Conservation (phyloP, 176 grass and related monocot genomes). For the Themeda triandra region DNA sequence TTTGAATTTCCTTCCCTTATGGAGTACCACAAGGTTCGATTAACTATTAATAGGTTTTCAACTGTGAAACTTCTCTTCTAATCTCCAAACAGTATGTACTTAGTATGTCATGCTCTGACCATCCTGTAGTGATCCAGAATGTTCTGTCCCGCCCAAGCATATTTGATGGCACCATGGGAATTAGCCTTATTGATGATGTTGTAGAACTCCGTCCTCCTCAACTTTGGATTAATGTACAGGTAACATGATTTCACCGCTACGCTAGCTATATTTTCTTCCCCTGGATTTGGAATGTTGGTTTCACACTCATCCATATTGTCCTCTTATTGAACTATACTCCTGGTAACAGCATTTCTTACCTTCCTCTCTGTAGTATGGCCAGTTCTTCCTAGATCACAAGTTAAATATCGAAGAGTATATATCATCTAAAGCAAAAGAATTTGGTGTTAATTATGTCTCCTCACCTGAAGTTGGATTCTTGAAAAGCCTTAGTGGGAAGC, state of each 20-base stretch:
- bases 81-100: conserved; percentile 6
- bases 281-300: neutral
- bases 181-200: conserved; percentile 64
- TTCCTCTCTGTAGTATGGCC: neutral
- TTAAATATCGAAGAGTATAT: conserved; percentile 51
- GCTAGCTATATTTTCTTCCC: neutral
- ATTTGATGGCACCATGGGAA: conserved; percentile 66
- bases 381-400: conserved; percentile 61
- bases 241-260: neutral
- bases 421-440: conserved; percentile 33
- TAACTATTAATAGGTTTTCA: neutral
- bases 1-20: neutral
- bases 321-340: neutral
- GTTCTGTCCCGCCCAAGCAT: conserved; percentile 82
- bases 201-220: conserved; percentile 37
- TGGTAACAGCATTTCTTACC: neutral
- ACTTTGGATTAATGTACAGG: conserved; percentile 95
- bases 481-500: conserved; percentile 56
- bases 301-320: neutral
- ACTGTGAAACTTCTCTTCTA: neutral
- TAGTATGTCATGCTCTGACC: conserved; percentile 19
- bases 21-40: neutral
- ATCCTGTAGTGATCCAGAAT: conserved; percentile 63
- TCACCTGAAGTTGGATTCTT: conserved; percentile 81
- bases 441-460: conserved; percentile 63